Evolutionary conservation across 768 basidiomycete species (phyloP).

Genomic region (Trichaptum fuscoviolaceum): DNA sequence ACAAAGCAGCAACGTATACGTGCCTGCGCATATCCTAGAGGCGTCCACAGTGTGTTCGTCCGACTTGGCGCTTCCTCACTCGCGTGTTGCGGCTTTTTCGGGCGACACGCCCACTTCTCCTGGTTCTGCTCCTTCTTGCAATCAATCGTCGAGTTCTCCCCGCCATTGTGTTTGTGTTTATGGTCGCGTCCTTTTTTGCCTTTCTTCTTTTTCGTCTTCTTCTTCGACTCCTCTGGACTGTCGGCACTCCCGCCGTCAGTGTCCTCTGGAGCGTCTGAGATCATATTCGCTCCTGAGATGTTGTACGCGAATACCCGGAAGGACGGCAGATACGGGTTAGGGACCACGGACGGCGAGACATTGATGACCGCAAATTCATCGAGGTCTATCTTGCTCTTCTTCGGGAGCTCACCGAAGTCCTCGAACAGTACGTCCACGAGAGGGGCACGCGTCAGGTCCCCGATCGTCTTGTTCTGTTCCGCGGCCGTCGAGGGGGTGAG

Average conservation of each 20-base stretch:
- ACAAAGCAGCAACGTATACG: slow-evolving; percentile 9
- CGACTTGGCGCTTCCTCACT: slow-evolving; percentile 66
- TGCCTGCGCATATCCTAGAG: slow-evolving; percentile 85
- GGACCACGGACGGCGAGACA: slow-evolving; percentile 77
- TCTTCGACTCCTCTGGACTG: slow-evolving; percentile 10
- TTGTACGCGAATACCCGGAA: slow-evolving; percentile 84
- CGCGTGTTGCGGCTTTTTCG: slow-evolving; percentile 55
- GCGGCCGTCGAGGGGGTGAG: slow-evolving; percentile 13
- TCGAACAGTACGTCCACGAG: slow-evolving; percentile 54
- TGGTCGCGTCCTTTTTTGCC: slow-evolving; percentile 35
- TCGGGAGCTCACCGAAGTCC: slow-evolving; percentile 63
- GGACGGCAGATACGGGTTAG: slow-evolving; percentile 80
- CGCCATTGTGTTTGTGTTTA: slow-evolving; percentile 44
- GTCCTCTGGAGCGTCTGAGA: too few relatives aligned
- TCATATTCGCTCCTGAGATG: slow-evolving; percentile 34
- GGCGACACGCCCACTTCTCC: slow-evolving; percentile 60
- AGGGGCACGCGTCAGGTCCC: slow-evolving; percentile 9
- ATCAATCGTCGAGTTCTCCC: slow-evolving; percentile 35
- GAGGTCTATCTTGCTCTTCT: slow-evolving; percentile 42
- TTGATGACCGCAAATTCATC: slow-evolving; percentile 74
- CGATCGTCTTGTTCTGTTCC: slow-evolving; percentile 5
- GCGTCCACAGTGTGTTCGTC: slow-evolving; percentile 61
- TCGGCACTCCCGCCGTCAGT: neutral
- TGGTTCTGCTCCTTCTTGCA: slow-evolving; percentile 47
- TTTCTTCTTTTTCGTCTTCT: slow-evolving; percentile 22